Evolutionary conservation across 192 early-diverging fungal species (phyloP).

Genomic region (Coemansia sp.): DNA sequence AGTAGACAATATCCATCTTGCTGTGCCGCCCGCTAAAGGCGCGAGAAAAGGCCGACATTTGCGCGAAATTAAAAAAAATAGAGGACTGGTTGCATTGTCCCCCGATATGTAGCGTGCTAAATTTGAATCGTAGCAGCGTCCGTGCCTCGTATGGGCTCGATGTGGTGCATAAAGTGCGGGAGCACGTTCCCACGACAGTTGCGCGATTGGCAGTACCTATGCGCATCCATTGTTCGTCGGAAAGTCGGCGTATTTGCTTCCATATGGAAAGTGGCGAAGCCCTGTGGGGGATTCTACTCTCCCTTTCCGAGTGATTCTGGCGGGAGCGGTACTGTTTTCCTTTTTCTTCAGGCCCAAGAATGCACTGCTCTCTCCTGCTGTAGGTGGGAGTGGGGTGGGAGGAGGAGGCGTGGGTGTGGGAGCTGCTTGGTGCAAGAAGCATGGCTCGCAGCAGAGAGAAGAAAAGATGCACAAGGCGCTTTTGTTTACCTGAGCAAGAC

Average conservation of each 20-base stretch:
- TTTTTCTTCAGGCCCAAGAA: not conserved
- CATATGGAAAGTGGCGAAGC: not conserved
- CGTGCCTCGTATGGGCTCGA: not conserved
- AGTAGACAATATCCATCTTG: constrained; percentile 60
- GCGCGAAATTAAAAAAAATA: not conserved
- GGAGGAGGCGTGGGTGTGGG: constrained; percentile 6
- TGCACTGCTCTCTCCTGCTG: not conserved
- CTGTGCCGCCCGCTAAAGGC: constrained; percentile 27
- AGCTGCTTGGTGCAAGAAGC: not conserved
- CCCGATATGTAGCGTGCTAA: not conserved
- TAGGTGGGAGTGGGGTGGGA: not conserved
- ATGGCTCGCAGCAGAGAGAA: constrained; percentile 3
- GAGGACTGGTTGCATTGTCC: too few species aligned
- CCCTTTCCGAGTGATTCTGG: not conserved
- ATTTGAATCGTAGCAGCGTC: not conserved
- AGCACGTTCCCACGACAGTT: constrained; percentile 2
- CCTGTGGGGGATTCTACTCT: not conserved
- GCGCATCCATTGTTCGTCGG: not conserved
- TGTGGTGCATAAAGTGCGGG: not conserved
- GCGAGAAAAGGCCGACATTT: constrained; percentile 1
- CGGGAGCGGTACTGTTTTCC: not conserved
- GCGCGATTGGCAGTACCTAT: not conserved
- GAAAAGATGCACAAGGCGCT: not conserved
- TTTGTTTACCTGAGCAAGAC: not conserved
- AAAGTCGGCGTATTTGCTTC: not conserved